Percentiles rank a stretch among this genome's conserved stretches.
Evolutionary conservation across 345 rosid species (phyloP).

Genomic region (Sisymbrium irio): DNA sequence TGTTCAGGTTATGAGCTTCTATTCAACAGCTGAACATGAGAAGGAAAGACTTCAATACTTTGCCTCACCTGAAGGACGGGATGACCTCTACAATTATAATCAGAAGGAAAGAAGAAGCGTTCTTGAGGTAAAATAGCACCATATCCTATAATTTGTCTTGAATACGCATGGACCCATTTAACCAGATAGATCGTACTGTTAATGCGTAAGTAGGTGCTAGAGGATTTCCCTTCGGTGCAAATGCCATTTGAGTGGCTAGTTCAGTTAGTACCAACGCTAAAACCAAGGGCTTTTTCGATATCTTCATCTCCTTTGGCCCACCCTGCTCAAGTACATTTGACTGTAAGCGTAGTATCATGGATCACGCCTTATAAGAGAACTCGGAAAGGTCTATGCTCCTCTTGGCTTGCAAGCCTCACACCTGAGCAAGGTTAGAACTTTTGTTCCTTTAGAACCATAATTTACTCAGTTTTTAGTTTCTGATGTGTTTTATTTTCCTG

Average conservation of each 20-base stretch:
- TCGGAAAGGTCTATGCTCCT: slow-evolving; percentile 77
- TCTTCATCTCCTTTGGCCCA: slow-evolving; percentile 83
- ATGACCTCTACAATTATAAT: slow-evolving; percentile 90
- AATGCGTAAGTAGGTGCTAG: slow-evolving; percentile 57
- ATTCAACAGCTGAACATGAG: slow-evolving; percentile 77
- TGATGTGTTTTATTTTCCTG: neutral
- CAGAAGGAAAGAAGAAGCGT: slow-evolving; percentile 89
- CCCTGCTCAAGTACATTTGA: slow-evolving; percentile 81
- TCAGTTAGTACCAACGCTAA: slow-evolving; percentile 82
- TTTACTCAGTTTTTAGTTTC: slow-evolving; percentile 12
- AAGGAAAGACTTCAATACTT: slow-evolving; percentile 87
- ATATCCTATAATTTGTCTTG: slow-evolving; percentile 1
- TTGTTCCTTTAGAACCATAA: neutral
- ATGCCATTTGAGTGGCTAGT: slow-evolving; percentile 95
- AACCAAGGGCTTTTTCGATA: slow-evolving; percentile 83
- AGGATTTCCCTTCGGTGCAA: slow-evolving; percentile 93
- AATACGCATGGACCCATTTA: neutral
- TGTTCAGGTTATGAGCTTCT: slow-evolving; percentile 80
- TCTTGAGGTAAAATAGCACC: slow-evolving; percentile 60
- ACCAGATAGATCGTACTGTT: neutral
- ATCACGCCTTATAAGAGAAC: slow-evolving; percentile 82
- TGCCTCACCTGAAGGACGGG: slow-evolving; percentile 88
- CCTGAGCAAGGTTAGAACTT: slow-evolving; percentile 52
- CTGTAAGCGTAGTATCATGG: slow-evolving; percentile 80
- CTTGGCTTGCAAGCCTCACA: slow-evolving; percentile 78